Evolutionary conservation across 169 alveolate genomes (phyloP).

Genomic region (Plasmodium fragile): DNA sequence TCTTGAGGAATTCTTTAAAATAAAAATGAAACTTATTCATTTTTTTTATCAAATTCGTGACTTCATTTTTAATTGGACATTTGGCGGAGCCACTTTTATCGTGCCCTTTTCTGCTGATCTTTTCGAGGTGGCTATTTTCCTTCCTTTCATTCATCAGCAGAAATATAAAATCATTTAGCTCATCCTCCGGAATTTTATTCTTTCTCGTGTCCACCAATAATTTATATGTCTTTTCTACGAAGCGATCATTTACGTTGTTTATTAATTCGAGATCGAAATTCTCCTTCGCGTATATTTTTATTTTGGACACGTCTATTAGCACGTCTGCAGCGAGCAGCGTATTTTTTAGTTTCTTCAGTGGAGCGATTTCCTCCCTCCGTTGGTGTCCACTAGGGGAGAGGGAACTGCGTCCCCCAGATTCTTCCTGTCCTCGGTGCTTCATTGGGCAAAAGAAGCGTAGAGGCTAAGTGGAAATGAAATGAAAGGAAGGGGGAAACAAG

Average conservation of each 20-base stretch:
- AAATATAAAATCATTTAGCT: constrained; percentile 40
- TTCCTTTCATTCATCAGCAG: constrained; percentile 34
- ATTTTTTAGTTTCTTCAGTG: constrained; percentile 19
- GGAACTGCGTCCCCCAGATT: not conserved
- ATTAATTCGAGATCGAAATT: constrained; percentile 36
- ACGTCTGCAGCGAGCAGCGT: constrained; percentile 21
- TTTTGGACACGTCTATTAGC: constrained; percentile 33
- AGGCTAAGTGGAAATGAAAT: not conserved
- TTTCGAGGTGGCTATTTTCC: not conserved
- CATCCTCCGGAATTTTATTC: constrained; percentile 52
- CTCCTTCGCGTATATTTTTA: constrained; percentile 14
- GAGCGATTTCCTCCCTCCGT: not conserved
- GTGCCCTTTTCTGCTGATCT: not conserved
- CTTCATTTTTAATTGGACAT: constrained; percentile 61
- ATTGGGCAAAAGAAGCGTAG: not conserved
- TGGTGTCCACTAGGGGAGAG: not conserved
- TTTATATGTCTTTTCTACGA: constrained; percentile 45
- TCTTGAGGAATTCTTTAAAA: constrained; percentile 17
- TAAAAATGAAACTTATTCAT: constrained; percentile 59
- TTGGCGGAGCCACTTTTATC: not conserved
- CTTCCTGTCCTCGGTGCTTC: not conserved
- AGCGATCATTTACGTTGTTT: constrained; percentile 53
- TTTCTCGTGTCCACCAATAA: constrained; percentile 12
- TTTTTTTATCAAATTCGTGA: constrained; percentile 25
- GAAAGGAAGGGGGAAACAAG: too few species aligned